Evolutionary conservation across 345 rosid genomes (phyloP).

Genomic region (thale cress (Arabidopsis thaliana)): TAIR10.1 NC_003071.7:18786501-18787000

Average conservation of each 20-base stretch:
- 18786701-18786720: slow-evolving; percentile 34
- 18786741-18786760: slow-evolving; percentile 42
- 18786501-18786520: slow-evolving; percentile 44
- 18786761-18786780: slow-evolving; percentile 30
- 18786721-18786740: slow-evolving; percentile 60
- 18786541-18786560: slow-evolving; percentile 38
- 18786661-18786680: slow-evolving; percentile 34
- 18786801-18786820: slow-evolving; percentile 46
- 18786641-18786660: slow-evolving; percentile 10
- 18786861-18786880: slow-evolving; percentile 57
- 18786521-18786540: slow-evolving; percentile 10
- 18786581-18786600: slow-evolving; percentile 27
- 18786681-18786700: slow-evolving; percentile 29
- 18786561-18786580: slow-evolving; percentile 12
- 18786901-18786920: slow-evolving; percentile 77
- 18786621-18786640: slow-evolving; percentile 25
- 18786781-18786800: slow-evolving; percentile 27
- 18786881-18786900: slow-evolving; percentile 76
- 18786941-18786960: slow-evolving; percentile 63
- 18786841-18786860: slow-evolving; percentile 51
- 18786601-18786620: not conserved
- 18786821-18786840: slow-evolving; percentile 48
- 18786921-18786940: slow-evolving; percentile 51
- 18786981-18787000: slow-evolving; percentile 80
- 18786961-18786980: slow-evolving; percentile 77